phyloP scores from a whole-genome alignment of 2,329 filamentous ascomycete species.

The Penicillium expansum region DNA sequence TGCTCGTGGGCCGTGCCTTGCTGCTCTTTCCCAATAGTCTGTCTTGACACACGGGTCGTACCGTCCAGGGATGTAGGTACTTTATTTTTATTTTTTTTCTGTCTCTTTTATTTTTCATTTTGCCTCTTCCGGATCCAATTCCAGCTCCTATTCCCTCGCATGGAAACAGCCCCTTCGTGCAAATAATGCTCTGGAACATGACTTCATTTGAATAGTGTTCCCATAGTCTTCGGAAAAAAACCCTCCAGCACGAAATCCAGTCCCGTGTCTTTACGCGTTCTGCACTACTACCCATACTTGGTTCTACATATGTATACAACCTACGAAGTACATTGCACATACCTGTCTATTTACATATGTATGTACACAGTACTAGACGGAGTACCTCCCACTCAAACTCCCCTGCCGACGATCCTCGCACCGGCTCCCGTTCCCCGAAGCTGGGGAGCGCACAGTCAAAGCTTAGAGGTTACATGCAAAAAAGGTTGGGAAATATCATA shows the following conservation, averaged over 20 bases:
- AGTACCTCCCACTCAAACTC: neutral
- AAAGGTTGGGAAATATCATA: neutral
- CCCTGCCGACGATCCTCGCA: conserved; percentile 1
- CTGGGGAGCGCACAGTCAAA: conserved; percentile 5
- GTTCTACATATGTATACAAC: neutral
- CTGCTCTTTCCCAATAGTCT: conserved; percentile 5
- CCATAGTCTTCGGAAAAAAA: neutral
- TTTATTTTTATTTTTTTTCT: neutral
- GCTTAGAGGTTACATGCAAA: conserved; percentile 4
- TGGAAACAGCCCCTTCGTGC: neutral
- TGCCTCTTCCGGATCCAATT: neutral
- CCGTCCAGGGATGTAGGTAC: neutral
- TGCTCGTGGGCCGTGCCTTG: conserved; percentile 8
- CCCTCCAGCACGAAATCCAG: neutral
- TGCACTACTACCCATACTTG: neutral
- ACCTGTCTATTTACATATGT: neutral
- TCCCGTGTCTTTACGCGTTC: neutral
- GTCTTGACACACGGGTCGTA: conserved; percentile 6
- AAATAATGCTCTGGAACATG: neutral
- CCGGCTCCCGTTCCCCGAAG: conserved; percentile 6
- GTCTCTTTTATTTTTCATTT: neutral
- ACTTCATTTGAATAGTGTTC: neutral
- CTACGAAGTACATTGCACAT: neutral
- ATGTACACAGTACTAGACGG: neutral
- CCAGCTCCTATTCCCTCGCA: neutral